These are phyloP conservation scores for Penicillium nordicum DNA, from an alignment of 2,329 filamentous ascomycete species.

Conservation along the genomic window DNA sequence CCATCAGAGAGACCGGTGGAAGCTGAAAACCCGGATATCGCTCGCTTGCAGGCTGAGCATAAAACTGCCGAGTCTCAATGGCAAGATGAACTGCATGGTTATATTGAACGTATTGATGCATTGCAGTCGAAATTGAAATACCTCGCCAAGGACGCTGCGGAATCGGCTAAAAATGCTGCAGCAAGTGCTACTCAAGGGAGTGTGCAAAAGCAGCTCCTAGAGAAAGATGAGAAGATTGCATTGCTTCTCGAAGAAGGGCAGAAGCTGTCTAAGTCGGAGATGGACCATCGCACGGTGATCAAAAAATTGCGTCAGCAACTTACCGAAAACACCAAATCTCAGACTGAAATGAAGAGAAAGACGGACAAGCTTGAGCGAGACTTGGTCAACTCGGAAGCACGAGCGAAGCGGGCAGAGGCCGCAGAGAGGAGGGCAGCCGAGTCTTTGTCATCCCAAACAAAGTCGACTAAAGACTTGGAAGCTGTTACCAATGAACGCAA, in stretches of 20 bases:
- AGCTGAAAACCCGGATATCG: constrained; percentile 46
- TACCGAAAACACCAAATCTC: constrained; percentile 51
- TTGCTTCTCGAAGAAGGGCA: constrained; percentile 89
- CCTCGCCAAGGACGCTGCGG: constrained; percentile 73
- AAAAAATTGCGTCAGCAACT: constrained; percentile 67
- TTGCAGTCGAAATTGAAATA: constrained; percentile 89
- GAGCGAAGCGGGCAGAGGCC: constrained; percentile 59
- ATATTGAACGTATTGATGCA: constrained; percentile 87
- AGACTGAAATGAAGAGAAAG: constrained; percentile 53
- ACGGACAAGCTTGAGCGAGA: constrained; percentile 59
- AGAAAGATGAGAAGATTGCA: constrained; percentile 88
- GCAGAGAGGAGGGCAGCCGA: constrained; percentile 56
- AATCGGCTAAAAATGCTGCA: constrained; percentile 68
- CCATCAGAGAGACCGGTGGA: constrained; percentile 14
- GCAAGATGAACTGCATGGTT: constrained; percentile 77
- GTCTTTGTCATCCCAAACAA: constrained; percentile 51
- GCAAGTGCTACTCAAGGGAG: constrained; percentile 62
- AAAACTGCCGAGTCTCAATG: constrained; percentile 56
- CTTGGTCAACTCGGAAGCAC: constrained; percentile 48
- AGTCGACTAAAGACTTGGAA: constrained; percentile 57
- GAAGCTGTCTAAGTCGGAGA: constrained; percentile 77
- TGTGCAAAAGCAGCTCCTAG: constrained; percentile 72
- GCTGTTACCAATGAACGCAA: constrained; percentile 61
- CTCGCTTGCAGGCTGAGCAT: constrained; percentile 50
- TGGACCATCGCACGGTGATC: constrained; percentile 77